Base-by-base conservation (phyloP, 2,329 filamentous ascomycete genomes). In the Colletotrichum musae region DNA sequence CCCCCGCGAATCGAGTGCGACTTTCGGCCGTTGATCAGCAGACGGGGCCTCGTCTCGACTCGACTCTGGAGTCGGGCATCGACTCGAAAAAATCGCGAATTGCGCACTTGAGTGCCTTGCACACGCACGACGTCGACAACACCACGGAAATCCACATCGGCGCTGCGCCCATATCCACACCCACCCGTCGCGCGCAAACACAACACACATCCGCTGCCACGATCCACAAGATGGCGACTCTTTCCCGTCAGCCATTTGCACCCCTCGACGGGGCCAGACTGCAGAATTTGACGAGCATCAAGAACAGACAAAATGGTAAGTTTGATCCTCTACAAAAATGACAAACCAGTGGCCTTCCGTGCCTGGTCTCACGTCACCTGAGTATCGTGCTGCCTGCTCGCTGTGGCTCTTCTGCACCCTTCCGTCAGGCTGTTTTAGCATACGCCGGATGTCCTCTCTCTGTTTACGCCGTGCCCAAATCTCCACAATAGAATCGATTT, bases 241-340 rank as follows among this genome's bases (percentile, higher is more conserved):
- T 87, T 71, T 82, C 85, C 71, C 89, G 93, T 76, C 92, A 94
- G 81, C 93, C 93, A 6, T 94, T 95, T 79, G 93, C 90, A 77
- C 91, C 91, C 57, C 85, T 95, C 63, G 89, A 93, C 77, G 86
- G 86, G 74, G 83, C 90, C 65, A 89, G 93, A 73, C 85, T 95
- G 28, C 91, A 94, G 79, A 89, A 85, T 72, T 84, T 95, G 75
- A 91, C 90, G 28, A 94, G 90, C 81, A 82, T 91, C 58, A 95
- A 94, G 85, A 95, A 95, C 80, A 86, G 91, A 80, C 93, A 95
- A 77, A 91, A 91, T 85, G 87, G 89, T 92, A 87, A 74, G 87
- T 84, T 65, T 48, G 36, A 39, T 68, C 64, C 59, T 9, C 4
- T 47, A 53, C 57, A 39, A 58, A 57, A 52, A 32, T 68, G 58